These are phyloP conservation scores for Castanea crenata DNA, from an alignment of 306 rosid genomes.

Conservation along the genomic window DNA sequence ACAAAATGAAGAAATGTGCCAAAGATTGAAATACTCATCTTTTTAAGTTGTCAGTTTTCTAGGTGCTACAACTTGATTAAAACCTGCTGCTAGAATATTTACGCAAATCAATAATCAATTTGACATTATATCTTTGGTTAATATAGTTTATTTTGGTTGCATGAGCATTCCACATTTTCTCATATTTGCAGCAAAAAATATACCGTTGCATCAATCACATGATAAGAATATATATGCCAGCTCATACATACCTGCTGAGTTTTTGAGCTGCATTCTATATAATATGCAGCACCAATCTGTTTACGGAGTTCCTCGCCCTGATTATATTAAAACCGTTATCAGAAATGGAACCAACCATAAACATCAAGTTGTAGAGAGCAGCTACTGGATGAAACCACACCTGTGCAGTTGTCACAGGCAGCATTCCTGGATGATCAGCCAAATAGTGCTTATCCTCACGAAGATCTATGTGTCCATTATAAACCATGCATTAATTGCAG, in stretches of 20 bases:
- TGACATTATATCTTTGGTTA: background rate
- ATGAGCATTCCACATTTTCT: background rate
- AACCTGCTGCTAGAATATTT: background rate
- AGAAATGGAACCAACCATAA: constrained; percentile 5
- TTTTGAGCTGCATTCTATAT: constrained; percentile 93
- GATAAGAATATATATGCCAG: constrained; percentile 13
- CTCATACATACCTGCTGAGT: constrained; percentile 75
- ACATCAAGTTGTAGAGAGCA: constrained; percentile 13
- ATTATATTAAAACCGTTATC: constrained; percentile 21
- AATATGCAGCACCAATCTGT: constrained; percentile 75
- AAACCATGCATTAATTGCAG: constrained; percentile 23
- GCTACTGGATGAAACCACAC: constrained; percentile 35
- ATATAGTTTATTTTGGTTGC: background rate
- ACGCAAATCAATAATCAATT: background rate
- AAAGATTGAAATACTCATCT: too few species aligned
- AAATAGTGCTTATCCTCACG: constrained; percentile 85
- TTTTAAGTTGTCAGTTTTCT: too few species aligned
- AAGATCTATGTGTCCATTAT: constrained; percentile 56
- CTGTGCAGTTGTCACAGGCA: constrained; percentile 81
- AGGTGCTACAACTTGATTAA: background rate
- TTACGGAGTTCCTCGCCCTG: constrained; percentile 95
- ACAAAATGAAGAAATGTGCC: background rate
- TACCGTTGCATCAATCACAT: background rate
- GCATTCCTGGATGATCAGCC: constrained; percentile 86
- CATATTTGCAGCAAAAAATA: background rate